phyloP scores from a whole-genome alignment of 768 basidiomycete genomes.

The Cystobasidiopsis lactophilus region DNA sequence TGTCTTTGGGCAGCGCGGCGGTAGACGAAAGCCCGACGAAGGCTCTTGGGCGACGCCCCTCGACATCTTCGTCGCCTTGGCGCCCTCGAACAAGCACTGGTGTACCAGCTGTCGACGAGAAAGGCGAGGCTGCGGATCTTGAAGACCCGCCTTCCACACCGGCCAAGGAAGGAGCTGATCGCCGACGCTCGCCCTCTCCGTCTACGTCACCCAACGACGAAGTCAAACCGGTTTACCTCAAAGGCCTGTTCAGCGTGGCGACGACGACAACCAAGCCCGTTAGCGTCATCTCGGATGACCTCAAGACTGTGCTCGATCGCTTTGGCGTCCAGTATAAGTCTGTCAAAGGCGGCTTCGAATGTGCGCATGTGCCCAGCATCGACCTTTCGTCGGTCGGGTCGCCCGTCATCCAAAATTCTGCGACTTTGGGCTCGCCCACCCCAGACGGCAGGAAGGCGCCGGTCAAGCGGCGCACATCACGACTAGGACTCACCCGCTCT shows the following conservation, averaged over 20 bases:
- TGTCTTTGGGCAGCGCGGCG: constrained; percentile 8
- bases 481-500: constrained; percentile 8
- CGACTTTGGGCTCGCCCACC: constrained; percentile 9
- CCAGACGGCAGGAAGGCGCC: background rate
- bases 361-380: constrained; percentile 84
- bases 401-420: constrained; percentile 1
- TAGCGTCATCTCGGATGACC: constrained; percentile 55
- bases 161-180: background rate
- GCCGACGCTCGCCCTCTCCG: background rate
- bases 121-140: background rate
- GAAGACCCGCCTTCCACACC: background rate
- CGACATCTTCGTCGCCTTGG: background rate
- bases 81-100: background rate
- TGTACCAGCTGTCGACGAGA: background rate
- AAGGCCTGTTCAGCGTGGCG: constrained; percentile 87
- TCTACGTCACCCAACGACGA: background rate
- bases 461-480: constrained; percentile 4
- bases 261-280: constrained; percentile 86
- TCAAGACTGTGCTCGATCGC: constrained; percentile 64
- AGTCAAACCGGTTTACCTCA: constrained; percentile 83
- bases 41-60: background rate
- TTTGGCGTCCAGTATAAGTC: constrained; percentile 90
- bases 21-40: background rate
- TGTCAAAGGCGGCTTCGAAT: constrained; percentile 79
- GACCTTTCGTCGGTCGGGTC: constrained; percentile 48